phyloP scores from a whole-genome alignment of 225 moss, liverwort and hornwort genomes.

The Physcomitrellopsis africana region DNA sequence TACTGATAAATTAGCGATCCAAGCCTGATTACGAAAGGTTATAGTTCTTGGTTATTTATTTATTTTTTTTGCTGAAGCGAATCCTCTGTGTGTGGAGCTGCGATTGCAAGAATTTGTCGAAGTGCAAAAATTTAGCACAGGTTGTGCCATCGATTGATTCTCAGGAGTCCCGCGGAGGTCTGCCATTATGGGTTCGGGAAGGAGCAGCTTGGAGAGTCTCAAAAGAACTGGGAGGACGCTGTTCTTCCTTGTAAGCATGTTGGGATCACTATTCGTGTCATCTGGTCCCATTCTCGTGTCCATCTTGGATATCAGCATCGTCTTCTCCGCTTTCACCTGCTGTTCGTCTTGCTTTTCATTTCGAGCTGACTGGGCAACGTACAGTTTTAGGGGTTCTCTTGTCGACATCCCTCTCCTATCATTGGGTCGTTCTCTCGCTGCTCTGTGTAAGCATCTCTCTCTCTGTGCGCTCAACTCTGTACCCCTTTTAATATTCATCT shows the following conservation, averaged over 20 bases:
- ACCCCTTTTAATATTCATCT: not conserved
- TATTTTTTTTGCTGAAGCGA: too few species aligned
- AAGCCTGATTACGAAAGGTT: too few species aligned
- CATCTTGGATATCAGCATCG: conserved; percentile 47
- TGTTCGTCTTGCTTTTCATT: conserved; percentile 56
- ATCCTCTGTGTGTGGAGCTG: too few species aligned
- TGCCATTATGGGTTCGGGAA: conserved; percentile 40
- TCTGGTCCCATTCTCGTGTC: conserved; percentile 60
- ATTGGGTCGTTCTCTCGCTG: conserved; percentile 52
- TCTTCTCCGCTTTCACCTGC: conserved; percentile 53
- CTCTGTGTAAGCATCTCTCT: conserved; percentile 42
- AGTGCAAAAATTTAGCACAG: not conserved
- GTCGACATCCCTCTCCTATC: conserved; percentile 61
- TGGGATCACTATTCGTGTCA: conserved; percentile 53
- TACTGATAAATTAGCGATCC: too few species aligned
- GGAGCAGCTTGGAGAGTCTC: conserved; percentile 48
- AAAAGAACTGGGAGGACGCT: conserved; percentile 51
- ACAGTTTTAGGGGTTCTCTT: conserved; percentile 58
- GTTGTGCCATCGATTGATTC: not conserved
- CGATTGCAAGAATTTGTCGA: not conserved
- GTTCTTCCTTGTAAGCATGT: conserved; percentile 59
- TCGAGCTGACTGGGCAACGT: conserved; percentile 58
- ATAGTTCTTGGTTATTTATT: too few species aligned
- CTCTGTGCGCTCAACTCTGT: not conserved
- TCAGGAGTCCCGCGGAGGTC: not conserved